A percentile compares a stretch with the other conserved stretches of the same genome.
phyloP scores from a whole-genome alignment of 75 land plant genomes.

The Selaginella tamariscina region DNA sequence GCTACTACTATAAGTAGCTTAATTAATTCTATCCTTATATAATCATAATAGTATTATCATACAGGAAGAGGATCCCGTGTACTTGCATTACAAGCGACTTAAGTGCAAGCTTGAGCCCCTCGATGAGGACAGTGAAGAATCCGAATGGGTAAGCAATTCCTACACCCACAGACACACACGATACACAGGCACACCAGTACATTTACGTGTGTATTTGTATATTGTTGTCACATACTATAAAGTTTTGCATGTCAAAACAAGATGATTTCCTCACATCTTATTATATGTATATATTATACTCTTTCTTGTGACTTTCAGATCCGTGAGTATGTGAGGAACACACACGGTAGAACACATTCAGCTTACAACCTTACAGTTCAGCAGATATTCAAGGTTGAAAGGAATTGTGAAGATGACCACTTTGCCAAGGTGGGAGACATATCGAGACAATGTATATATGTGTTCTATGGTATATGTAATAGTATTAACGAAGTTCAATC shows the following conservation, averaged over 20 bases:
- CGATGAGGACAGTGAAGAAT: conserved; percentile 39
- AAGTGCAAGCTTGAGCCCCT: conserved; percentile 57
- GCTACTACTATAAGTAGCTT: neutral
- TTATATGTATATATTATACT: neutral
- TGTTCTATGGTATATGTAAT: neutral
- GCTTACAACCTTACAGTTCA: conserved; percentile 57
- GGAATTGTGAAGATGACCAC: conserved; percentile 52
- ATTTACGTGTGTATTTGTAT: too few species aligned
- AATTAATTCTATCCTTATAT: neutral
- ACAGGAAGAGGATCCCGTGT: conserved; percentile 59
- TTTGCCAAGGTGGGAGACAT: too few species aligned
- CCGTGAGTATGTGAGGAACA: conserved; percentile 56
- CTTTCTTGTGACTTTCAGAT: conserved; percentile 34
- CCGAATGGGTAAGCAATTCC: conserved; percentile 42
- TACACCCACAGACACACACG: too few species aligned
- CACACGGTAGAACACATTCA: conserved; percentile 91
- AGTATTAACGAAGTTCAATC: neutral
- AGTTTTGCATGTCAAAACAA: neutral
- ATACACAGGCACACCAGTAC: too few species aligned
- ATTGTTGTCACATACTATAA: too few species aligned
- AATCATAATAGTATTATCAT: conserved; percentile 7
- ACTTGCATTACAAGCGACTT: conserved; percentile 56
- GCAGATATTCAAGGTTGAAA: conserved; percentile 51
- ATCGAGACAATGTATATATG: too few species aligned
- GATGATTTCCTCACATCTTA: neutral